Evolutionary conservation across 2,329 filamentous ascomycete species (phyloP), one percentile per base, ranked within the genome.

Genomic region (Trichoderma breve): DNA sequence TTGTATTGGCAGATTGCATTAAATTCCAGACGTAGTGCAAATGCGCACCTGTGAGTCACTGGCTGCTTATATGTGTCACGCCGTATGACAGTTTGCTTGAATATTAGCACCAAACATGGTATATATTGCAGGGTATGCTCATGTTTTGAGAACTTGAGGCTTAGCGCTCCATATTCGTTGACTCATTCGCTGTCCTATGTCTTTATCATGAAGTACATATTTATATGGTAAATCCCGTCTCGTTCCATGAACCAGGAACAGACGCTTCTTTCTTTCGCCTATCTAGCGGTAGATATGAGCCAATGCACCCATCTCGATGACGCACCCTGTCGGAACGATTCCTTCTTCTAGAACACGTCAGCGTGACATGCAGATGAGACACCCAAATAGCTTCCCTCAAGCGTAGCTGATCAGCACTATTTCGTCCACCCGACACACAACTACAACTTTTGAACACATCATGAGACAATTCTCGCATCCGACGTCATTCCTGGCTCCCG

Each of bases 21-120:
- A 36, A 53, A 62, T 53, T 26, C 63, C 24, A 67, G 51, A 15
- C 51, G 39, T 67, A 5, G 15, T 26, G 57, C 21, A 28, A 21
- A 28, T n/a, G 7, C 30, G 36, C 36, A n/a, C 5, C 15, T 36
- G 64, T 70, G 67, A 70, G 55, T 70, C 67, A 70, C 67, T 53
- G 36, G 21, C 6, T 28, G 57, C 57, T 62, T 53, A 36, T 30
- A 36, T 26, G 21, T 34, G 67, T 53, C 55, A 70, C 39, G 43
- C 55, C 67, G 55, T 60, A 5, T 62, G 28, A 51, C 39, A 1
- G 4, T 6, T 70, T 61, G 14, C 26, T 7, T 39, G 39, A 62
- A 62, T 39, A 47, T 18, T 51, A 61, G n/a, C 14, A 26, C 39
- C n/a, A 30, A 39, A 62, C 21, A 69, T 51, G 55, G 26, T 11